phyloP scores from a whole-genome alignment of 139 green algal species.

The Coelastrella sp. region DNA sequence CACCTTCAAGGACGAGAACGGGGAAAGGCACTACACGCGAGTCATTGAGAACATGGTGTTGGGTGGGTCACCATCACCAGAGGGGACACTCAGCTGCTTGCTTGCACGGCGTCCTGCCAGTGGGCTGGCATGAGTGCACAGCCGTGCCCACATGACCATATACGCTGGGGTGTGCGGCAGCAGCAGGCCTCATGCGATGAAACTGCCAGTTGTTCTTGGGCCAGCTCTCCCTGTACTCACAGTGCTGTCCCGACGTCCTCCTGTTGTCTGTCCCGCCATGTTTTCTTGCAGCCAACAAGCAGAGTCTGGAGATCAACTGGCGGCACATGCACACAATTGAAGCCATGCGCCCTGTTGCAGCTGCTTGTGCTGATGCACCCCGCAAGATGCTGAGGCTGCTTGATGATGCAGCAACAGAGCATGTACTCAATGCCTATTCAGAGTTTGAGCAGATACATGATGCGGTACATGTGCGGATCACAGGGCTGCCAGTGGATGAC shows the following conservation, averaged over 20 bases:
- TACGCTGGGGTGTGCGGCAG: neutral
- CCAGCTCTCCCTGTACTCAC: neutral
- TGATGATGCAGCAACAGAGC: constrained; percentile 46
- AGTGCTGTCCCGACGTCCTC: neutral
- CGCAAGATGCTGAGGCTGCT: constrained; percentile 79
- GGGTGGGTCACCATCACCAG: constrained; percentile 30
- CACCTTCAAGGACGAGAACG: constrained; percentile 67
- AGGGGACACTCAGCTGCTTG: too few relatives aligned
- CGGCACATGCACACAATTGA: constrained; percentile 76
- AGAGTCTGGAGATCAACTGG: constrained; percentile 91
- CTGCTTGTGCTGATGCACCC: constrained; percentile 89
- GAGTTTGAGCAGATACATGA: constrained; percentile 47
- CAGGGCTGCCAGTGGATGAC: constrained; percentile 89
- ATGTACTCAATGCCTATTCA: constrained; percentile 40
- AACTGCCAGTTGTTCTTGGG: neutral
- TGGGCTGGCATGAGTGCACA: neutral
- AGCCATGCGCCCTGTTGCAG: constrained; percentile 70
- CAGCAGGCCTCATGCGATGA: neutral
- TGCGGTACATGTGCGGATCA: constrained; percentile 90
- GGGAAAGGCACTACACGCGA: constrained; percentile 41
- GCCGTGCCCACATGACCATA: neutral
- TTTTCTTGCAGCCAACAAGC: constrained; percentile 71
- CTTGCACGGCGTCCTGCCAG: neutral
- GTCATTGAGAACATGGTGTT: constrained; percentile 58
- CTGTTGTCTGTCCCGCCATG: neutral